Percentiles rank a stretch among this genome's conserved stretches.
Evolutionary conservation across 345 rosid species (phyloP).

Genomic region (Pugionium dolabratum): DNA sequence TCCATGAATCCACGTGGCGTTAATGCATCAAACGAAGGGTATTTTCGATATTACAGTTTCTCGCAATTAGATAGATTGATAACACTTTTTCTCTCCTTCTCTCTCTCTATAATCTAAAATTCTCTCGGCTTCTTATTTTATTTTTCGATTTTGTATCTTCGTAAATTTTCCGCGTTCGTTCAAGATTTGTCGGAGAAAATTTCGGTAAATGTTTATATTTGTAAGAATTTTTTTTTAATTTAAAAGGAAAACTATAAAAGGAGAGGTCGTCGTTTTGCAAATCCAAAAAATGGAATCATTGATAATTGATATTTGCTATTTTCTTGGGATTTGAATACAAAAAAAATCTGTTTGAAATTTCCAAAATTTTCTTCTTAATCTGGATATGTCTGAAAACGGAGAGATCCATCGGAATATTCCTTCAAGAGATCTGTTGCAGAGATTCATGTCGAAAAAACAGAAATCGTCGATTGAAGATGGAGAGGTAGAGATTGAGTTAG

Average conservation of each 20-base stretch:
- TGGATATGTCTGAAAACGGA: slow-evolving; percentile 38
- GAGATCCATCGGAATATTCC: slow-evolving; percentile 34
- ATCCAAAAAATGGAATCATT: slow-evolving; percentile 32
- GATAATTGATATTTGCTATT: slow-evolving; percentile 24
- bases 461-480: slow-evolving; percentile 28
- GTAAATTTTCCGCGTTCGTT: slow-evolving; percentile 1
- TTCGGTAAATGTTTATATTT: slow-evolving; percentile 24
- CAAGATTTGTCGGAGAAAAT: slow-evolving; percentile 24
- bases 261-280: slow-evolving; percentile 6
- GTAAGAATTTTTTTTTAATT: neutral
- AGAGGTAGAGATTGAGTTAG: slow-evolving; percentile 68
- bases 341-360: neutral
- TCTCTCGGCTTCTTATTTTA: slow-evolving; percentile 12
- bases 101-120: slow-evolving; percentile 18
- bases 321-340: slow-evolving; percentile 28
- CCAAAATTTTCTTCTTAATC: neutral
- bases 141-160: neutral
- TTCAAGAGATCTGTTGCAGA: slow-evolving; percentile 47
- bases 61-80: slow-evolving; percentile 11
- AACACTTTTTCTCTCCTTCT: slow-evolving; percentile 1
- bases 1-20: slow-evolving; percentile 29
- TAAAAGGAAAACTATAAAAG: neutral
- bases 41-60: slow-evolving; percentile 11
- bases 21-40: slow-evolving; percentile 27
- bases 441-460: slow-evolving; percentile 42